Base-by-base conservation (phyloP, 1,284 basidiomycete species). In the Schizophyllum commune region DNA sequence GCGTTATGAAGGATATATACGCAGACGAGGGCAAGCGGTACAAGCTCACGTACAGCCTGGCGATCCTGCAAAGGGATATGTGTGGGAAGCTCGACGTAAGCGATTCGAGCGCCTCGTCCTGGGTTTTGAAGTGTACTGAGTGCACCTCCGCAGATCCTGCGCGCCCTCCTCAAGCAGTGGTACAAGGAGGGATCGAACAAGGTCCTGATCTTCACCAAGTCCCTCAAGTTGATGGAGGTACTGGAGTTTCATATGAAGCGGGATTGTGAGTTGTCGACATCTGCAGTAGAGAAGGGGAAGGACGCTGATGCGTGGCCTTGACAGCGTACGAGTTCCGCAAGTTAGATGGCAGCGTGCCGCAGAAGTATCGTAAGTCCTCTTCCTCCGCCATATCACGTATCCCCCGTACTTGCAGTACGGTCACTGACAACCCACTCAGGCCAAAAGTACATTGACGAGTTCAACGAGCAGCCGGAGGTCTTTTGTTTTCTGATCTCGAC, bases 51-150 rank as follows among this genome's bases (percentile, higher is more conserved):
- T 88, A 83, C 61, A 84, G 79, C 1, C 74, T 79, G 17, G 82
- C 86, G 0, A 83, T 87, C 72, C 74, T 90, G 65, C 72, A 81
- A 51, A 74, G 83, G 0, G 73, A 81, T 52, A 85, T 85, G 62
- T 95, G 93, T 67, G 94, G 93, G 1, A 96, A 96, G 74, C 95
- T 92, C 92, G 74, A 76, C 65, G 89, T 90, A 64, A 62, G 82
- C n/a, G n/a, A 27, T 62, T 61, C 21, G 1, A 52, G n/a, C 27
- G 51, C n/a, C 22, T 59, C 17, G 32, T 54, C n/a, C n/a, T n/a
- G n/a, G n/a, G n/a, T n/a, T n/a, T n/a, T n/a, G n/a, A n/a, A n/a
- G n/a, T n/a, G n/a, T n/a, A n/a, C 19, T 59, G 32, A 13, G n/a
- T 19, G 5, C 32, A 22, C 39, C 51, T 27, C 27, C 3, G 1